Percentiles rank a stretch among this genome's conserved stretches.
Conservation (phyloP, 78 protist species). For the Dictyostelium intermedium region DNA sequence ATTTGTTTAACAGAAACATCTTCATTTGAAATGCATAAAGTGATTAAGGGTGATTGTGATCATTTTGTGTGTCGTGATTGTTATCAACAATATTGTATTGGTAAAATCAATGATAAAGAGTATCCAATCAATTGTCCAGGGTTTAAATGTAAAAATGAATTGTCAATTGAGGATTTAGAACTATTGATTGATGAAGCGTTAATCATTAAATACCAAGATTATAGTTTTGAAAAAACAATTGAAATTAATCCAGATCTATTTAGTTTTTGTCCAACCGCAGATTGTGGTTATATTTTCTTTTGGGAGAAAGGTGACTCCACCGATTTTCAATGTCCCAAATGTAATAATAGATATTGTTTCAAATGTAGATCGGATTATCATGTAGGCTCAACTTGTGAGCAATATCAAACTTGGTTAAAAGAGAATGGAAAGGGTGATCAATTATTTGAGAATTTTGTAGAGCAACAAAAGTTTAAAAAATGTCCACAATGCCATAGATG, state of each 20-base stretch:
- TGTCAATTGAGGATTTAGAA: slow-evolving; percentile 4
- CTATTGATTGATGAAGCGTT: slow-evolving; percentile 4
- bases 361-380: slow-evolving; percentile 51
- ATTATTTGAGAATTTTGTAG: slow-evolving; percentile 21
- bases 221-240: slow-evolving; percentile 25
- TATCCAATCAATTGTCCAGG: slow-evolving; percentile 58
- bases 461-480: slow-evolving; percentile 29
- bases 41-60: not conserved
- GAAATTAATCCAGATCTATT: slow-evolving; percentile 18
- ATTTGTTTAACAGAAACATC: slow-evolving; percentile 33
- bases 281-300: slow-evolving; percentile 54
- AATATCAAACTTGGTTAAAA: slow-evolving; percentile 23
- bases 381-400: slow-evolving; percentile 6
- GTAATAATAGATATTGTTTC: slow-evolving; percentile 43
- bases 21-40: not conserved
- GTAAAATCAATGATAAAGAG: slow-evolving; percentile 39
- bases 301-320: slow-evolving; percentile 44
- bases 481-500: slow-evolving; percentile 30
- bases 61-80: slow-evolving; percentile 30
- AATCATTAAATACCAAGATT: slow-evolving; percentile 2
- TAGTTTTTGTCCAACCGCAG: slow-evolving; percentile 52
- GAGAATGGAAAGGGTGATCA: slow-evolving; percentile 65
- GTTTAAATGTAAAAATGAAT: slow-evolving; percentile 33
- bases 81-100: slow-evolving; percentile 22
- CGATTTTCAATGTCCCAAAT: slow-evolving; percentile 38